Percentiles rank a stretch among this genome's conserved stretches.
Evolutionary conservation across 768 basidiomycete species (phyloP).

Genomic region (Tulasnella sp.): DNA sequence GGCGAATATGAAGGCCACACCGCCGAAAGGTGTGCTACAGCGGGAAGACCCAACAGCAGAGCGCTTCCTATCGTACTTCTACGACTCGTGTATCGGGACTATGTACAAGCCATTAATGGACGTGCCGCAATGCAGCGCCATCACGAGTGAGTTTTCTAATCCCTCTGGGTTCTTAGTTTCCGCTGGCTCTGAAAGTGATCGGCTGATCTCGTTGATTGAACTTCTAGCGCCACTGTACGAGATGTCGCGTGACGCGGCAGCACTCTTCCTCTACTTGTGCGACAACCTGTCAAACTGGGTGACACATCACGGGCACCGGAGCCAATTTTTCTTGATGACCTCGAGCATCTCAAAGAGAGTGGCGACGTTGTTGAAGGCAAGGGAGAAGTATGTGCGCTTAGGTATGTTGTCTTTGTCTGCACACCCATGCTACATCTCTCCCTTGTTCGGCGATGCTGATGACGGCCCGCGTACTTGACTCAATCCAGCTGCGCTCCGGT

Average conservation of each 20-base stretch:
- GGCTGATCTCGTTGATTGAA: background rate
- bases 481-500: constrained; percentile 72
- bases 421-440: no score
- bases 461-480: background rate
- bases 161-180: constrained; percentile 12
- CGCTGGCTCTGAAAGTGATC: background rate
- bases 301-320: constrained; percentile 81
- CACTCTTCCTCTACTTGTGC: constrained; percentile 80
- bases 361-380: constrained; percentile 63
- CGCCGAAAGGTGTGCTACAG: constrained; percentile 7
- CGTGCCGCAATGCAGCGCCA: constrained; percentile 54
- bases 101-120: constrained; percentile 72
- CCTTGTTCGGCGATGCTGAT: background rate
- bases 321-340: constrained; percentile 81
- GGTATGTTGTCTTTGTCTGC: constrained; percentile 36
- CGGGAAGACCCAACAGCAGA: constrained; percentile 75
- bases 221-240: constrained; percentile 40
- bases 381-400: constrained; percentile 87
- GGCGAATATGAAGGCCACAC: constrained; percentile 1
- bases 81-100: constrained; percentile 62
- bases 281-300: constrained; percentile 85
- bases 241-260: constrained; percentile 61
- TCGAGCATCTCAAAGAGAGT: constrained; percentile 63
- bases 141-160: constrained; percentile 31
- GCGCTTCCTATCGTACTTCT: constrained; percentile 87